phyloP scores from a whole-genome alignment of 2,329 filamentous ascomycete genomes.

The Verruconis gallopava region DNA sequence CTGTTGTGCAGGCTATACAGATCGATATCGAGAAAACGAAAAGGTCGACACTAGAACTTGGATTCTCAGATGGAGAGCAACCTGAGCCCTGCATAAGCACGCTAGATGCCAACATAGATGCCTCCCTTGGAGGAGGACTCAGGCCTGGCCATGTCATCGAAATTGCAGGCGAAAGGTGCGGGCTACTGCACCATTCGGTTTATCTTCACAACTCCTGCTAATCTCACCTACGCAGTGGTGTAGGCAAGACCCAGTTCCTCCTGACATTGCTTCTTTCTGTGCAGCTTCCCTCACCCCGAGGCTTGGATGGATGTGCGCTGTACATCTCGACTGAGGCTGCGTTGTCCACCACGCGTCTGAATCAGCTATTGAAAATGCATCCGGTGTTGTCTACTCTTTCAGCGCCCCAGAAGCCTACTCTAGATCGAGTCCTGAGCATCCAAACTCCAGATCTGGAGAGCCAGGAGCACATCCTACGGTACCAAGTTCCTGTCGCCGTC shows the following conservation, averaged over 20 bases:
- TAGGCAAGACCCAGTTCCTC: conserved; percentile 90
- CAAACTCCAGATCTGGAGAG: conserved; percentile 81
- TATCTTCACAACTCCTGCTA: conserved; percentile 8
- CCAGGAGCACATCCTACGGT: conserved; percentile 88
- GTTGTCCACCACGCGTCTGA: conserved; percentile 67
- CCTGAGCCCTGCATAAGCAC: too few relatives aligned
- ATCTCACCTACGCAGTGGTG: conserved; percentile 42
- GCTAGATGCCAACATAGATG: conserved; percentile 61
- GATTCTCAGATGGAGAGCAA: too few relatives aligned
- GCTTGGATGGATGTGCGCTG: conserved; percentile 60
- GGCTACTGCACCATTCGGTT: conserved; percentile 11
- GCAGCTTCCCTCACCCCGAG: conserved; percentile 64
- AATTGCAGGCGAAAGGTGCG: conserved; percentile 74
- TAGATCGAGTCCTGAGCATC: conserved; percentile 68
- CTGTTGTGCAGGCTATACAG: conserved; percentile 55
- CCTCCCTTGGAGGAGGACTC: conserved; percentile 62
- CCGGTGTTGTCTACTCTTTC: conserved; percentile 41
- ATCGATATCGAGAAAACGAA: too few relatives aligned
- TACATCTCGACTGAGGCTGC: conserved; percentile 91
- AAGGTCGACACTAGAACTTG: too few relatives aligned
- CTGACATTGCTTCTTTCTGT: conserved; percentile 71
- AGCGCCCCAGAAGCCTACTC: conserved; percentile 41
- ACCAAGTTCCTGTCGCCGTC: conserved; percentile 80
- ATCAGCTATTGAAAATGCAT: conserved; percentile 62
- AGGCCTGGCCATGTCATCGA: conserved; percentile 74